Evolutionary conservation across 2,329 filamentous ascomycete genomes (phyloP).

Genomic region (Scolecobasidium constrictum): DNA sequence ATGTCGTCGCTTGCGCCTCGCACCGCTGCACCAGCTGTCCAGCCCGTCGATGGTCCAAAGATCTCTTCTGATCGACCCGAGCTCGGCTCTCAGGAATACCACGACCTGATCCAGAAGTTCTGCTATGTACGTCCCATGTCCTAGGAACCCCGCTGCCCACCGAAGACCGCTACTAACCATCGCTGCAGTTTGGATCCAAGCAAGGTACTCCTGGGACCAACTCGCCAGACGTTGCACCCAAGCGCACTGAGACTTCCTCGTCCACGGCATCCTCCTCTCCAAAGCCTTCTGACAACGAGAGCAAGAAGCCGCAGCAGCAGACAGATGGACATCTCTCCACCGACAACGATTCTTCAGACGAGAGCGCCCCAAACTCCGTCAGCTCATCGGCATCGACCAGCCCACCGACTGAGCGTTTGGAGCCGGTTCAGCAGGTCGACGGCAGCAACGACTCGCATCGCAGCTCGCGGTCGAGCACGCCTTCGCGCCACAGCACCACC

Average conservation of each 20-base stretch:
- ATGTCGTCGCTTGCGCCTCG: constrained; percentile 21
- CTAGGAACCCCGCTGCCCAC: constrained; percentile 8
- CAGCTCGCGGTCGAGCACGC: constrained; percentile 4
- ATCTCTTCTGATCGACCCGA: constrained; percentile 52
- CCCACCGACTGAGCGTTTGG: constrained; percentile 3
- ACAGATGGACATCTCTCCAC: background rate
- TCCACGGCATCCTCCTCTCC: background rate
- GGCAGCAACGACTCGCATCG: constrained; percentile 5
- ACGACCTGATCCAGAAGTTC: constrained; percentile 96
- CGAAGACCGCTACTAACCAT: constrained; percentile 6
- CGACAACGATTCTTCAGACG: background rate
- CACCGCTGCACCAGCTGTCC: constrained; percentile 16
- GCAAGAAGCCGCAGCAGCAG: background rate
- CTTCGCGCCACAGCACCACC: constrained; percentile 6
- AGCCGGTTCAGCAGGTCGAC: constrained; percentile 1
- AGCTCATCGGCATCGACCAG: constrained; percentile 7
- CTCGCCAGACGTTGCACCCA: background rate
- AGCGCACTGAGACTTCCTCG: background rate
- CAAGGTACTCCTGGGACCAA: background rate
- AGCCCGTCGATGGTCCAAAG: constrained; percentile 29
- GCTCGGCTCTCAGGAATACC: constrained; percentile 81
- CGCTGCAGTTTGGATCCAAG: constrained; percentile 8
- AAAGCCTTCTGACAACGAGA: too few relatives aligned
- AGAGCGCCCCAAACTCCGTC: background rate
- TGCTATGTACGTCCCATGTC: constrained; percentile 83